Evolutionary conservation across 345 rosid species (phyloP), one percentile per base, ranked within the genome.

Genomic region (Bruguiera sexangula): DNA sequence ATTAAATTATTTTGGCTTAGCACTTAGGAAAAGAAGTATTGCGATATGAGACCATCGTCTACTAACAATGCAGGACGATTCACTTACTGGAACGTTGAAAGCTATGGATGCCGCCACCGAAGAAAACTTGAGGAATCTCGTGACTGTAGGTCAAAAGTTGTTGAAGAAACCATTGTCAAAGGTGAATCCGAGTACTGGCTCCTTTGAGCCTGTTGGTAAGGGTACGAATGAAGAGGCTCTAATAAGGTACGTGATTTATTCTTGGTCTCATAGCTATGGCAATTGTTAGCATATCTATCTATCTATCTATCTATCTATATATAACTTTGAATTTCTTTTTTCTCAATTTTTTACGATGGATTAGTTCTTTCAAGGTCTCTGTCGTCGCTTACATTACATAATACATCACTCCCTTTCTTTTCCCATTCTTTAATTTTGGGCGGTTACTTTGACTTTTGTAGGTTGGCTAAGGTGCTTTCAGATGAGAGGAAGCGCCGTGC

Each of bases 201-300:
- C 6, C 8, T 65, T 2, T 6, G 78, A 81, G 59, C 60, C 81
- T 6, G n/a, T 13, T 8, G 16, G 20, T 48, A 34, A 36, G 3
- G 73, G 20, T 30, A 81, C 85, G 4, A 81, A 81, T 30, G 84
- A 75, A 26, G 69, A 81, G 5, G 85, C 83, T 57, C 80, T 80
- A 2, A 65, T 20, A 56, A 81, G 57, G 79, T 74, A 79, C 29
- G 6, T 10, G 46, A 10, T 39, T 15, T 39, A 39, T 39, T 39
- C 46, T 39, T 39, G 2, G 46, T 11, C 15, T 11, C 46, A 8
- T 2, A 0, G 11, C 11, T 37, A 37, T 8, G 11, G 11, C 11
- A 37, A 32, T 32, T 6, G 36, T 32, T 32, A 5, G 36, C n/a
- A n/a, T n/a, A n/a, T n/a, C n/a, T n/a, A n/a, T n/a, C 10, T 10